phyloP scores from a whole-genome alignment of 106 monocot genomes.

The Agapanthus africanus region DNA sequence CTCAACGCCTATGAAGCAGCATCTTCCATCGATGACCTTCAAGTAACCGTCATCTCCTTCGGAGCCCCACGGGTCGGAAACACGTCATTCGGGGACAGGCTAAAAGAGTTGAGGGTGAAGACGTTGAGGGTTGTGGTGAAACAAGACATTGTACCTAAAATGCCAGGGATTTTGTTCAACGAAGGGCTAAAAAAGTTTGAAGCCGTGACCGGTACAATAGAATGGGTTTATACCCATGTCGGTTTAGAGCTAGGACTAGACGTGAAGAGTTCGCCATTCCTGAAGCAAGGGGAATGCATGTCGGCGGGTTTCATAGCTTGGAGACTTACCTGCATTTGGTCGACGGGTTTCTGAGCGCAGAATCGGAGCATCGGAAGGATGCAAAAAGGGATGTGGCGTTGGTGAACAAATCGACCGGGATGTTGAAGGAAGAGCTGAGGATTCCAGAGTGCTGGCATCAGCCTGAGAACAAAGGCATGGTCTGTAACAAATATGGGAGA shows the following conservation, averaged over 20 bases:
- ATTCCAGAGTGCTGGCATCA: slow-evolving; percentile 52
- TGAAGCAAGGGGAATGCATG: slow-evolving; percentile 31
- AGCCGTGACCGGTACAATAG: slow-evolving; percentile 15
- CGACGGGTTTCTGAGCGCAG: slow-evolving; percentile 30
- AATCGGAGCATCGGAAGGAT: slow-evolving; percentile 19
- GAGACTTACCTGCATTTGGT: slow-evolving; percentile 72
- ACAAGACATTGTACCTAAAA: slow-evolving; percentile 61
- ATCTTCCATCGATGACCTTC: slow-evolving; percentile 17
- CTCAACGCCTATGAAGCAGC: slow-evolving; percentile 60
- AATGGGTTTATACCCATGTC: slow-evolving; percentile 51
- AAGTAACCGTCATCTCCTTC: slow-evolving; percentile 51
- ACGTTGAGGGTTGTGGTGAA: slow-evolving; percentile 38
- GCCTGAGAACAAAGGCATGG: slow-evolving; percentile 39
- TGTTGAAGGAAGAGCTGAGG: slow-evolving; percentile 41
- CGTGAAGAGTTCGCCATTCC: slow-evolving; percentile 32
- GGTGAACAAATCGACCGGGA: slow-evolving; percentile 55
- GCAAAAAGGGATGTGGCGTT: slow-evolving; percentile 54
- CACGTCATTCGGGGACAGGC: slow-evolving; percentile 30
- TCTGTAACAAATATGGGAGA: slow-evolving; percentile 30
- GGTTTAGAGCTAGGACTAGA: slow-evolving; percentile 43
- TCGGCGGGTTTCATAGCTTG: slow-evolving; percentile 46
- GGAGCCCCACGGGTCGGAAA: slow-evolving; percentile 71
- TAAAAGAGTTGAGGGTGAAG: slow-evolving; percentile 34
- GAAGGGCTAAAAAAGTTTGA: slow-evolving; percentile 27
- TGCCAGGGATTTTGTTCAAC: slow-evolving; percentile 59